A percentile compares a stretch with the other conserved stretches of the same genome.
phyloP scores from a whole-genome alignment of 2,329 filamentous ascomycete species.

The Arthrobotrys musiformis region DNA sequence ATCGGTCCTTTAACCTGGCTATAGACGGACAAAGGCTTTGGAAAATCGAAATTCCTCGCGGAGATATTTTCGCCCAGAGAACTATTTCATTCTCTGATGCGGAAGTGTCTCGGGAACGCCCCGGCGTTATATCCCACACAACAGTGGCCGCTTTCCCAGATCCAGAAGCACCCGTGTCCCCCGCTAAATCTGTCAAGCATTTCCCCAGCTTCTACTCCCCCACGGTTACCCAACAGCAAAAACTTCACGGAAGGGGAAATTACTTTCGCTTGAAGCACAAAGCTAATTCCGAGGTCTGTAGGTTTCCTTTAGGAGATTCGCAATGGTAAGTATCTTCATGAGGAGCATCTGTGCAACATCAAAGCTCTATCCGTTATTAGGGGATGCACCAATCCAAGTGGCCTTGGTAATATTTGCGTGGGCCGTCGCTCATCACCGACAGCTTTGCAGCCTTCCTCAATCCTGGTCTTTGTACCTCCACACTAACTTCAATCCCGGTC shows the following conservation, averaged over 20 bases:
- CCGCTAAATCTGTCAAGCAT: slow-evolving; percentile 35
- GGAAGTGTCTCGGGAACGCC: slow-evolving; percentile 31
- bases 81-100: background rate
- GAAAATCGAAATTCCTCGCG: slow-evolving; percentile 13
- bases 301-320: slow-evolving; percentile 21
- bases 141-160: slow-evolving; percentile 29
- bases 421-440: slow-evolving; percentile 54
- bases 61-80: slow-evolving; percentile 11
- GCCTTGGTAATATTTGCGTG: slow-evolving; percentile 12
- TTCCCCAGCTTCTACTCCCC: slow-evolving; percentile 53
- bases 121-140: slow-evolving; percentile 24
- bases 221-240: slow-evolving; percentile 12
- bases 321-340: background rate
- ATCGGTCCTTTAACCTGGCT: background rate
- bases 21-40: background rate
- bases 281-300: background rate
- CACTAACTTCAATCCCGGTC: slow-evolving; percentile 39
- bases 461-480: slow-evolving; percentile 50
- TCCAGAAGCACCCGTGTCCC: slow-evolving; percentile 29
- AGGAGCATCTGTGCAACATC: slow-evolving; percentile 16
- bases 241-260: background rate
- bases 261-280: background rate
- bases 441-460: slow-evolving; percentile 23
- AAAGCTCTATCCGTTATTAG: slow-evolving; percentile 11
- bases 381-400: background rate